These are phyloP conservation scores for Spizellomyces sp. DNA, from an alignment of 192 early-diverging fungal genomes.

Conservation along the genomic window DNA sequence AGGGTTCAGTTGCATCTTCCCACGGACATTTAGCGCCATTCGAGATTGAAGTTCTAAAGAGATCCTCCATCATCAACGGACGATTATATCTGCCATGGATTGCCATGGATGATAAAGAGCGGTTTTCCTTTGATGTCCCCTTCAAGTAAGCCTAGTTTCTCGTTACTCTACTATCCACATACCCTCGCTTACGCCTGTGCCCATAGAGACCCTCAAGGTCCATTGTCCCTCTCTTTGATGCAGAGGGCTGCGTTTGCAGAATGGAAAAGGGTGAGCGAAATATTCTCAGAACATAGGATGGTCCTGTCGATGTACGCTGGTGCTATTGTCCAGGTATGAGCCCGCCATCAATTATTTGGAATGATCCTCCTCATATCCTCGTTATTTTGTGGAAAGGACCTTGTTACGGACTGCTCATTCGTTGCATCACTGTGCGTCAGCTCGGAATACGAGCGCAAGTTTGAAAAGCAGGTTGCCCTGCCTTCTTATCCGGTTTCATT, in stretches of 20 bases:
- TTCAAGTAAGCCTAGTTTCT: too few relatives aligned
- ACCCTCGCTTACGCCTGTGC: too few relatives aligned
- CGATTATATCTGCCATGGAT: constrained; percentile 77
- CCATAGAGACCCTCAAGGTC: too few relatives aligned
- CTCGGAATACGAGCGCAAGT: constrained; percentile 75
- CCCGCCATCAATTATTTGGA: too few relatives aligned
- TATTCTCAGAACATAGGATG: constrained; percentile 70
- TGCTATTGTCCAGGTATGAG: constrained; percentile 43
- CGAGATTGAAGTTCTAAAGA: constrained; percentile 66
- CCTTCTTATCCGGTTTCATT: constrained; percentile 3
- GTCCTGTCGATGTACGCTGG: constrained; percentile 61
- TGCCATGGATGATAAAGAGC: constrained; percentile 62
- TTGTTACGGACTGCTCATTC: constrained; percentile 95
- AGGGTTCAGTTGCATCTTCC: too few relatives aligned
- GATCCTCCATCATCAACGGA: constrained; percentile 73
- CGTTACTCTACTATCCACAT: too few relatives aligned
- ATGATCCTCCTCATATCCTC: constrained; percentile 23
- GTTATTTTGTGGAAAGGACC: constrained; percentile 58
- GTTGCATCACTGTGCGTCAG: constrained; percentile 89
- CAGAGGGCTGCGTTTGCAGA: constrained; percentile 72
- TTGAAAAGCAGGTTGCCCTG: constrained; percentile 65
- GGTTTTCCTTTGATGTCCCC: constrained; percentile 42
- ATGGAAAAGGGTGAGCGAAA: constrained; percentile 81
- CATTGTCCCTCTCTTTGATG: too few relatives aligned
- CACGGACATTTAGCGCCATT: too few relatives aligned